These are phyloP conservation scores for Gymnopilus junonius DNA, from an alignment of 768 basidiomycete species.

Conservation along the genomic window DNA sequence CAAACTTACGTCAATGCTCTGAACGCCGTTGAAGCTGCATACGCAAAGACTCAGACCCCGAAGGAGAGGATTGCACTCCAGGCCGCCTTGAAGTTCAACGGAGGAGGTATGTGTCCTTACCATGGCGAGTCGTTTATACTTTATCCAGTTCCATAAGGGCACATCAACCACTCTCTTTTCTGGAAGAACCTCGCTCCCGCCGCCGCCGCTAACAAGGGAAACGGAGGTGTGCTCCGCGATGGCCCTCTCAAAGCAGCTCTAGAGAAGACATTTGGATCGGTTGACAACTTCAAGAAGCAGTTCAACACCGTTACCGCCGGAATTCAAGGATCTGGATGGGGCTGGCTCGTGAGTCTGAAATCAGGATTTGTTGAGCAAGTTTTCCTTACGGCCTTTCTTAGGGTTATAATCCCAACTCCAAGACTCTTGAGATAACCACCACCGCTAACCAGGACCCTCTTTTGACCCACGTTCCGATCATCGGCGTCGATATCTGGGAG, in stretches of 20 bases:
- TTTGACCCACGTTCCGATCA: slow-evolving; percentile 74
- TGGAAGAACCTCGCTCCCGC: slow-evolving; percentile 91
- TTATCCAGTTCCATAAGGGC: slow-evolving; percentile 51
- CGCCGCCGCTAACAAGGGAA: slow-evolving; percentile 52
- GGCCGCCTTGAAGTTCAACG: slow-evolving; percentile 94
- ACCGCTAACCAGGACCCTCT: slow-evolving; percentile 98
- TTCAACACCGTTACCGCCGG: slow-evolving; percentile 85
- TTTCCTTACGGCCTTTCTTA: slow-evolving; percentile 25
- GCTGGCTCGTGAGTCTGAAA: slow-evolving; percentile 79
- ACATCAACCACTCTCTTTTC: slow-evolving; percentile 95
- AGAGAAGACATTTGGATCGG: slow-evolving; percentile 60
- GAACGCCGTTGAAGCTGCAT: slow-evolving; percentile 85
- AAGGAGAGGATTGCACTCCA: slow-evolving; percentile 88
- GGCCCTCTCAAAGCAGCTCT: slow-evolving; percentile 76
- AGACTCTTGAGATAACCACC: slow-evolving; percentile 84
- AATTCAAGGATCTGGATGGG: slow-evolving; percentile 96
- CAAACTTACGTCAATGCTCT: slow-evolving; percentile 93
- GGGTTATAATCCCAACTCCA: slow-evolving; percentile 71
- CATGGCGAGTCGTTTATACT: background rate
- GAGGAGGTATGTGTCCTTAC: slow-evolving; percentile 68
- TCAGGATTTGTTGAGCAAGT: background rate
- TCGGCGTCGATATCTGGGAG: slow-evolving; percentile 96
- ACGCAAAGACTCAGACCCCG: slow-evolving; percentile 66
- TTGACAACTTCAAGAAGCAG: slow-evolving; percentile 76
- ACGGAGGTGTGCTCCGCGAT: slow-evolving; percentile 60